Conservation (phyloP, 306 rosid species). For the Fragaria iinumae region DNA sequence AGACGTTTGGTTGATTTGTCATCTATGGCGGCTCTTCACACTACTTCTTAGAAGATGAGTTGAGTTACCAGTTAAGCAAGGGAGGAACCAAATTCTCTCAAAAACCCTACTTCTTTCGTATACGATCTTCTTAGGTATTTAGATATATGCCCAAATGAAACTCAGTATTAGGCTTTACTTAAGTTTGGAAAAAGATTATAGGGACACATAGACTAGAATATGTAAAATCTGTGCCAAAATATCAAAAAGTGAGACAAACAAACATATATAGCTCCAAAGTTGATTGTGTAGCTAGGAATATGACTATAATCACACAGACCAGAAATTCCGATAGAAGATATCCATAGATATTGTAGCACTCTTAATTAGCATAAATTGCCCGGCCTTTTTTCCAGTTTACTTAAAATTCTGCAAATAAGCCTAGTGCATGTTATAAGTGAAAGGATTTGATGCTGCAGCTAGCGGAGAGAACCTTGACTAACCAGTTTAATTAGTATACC, state of each 20-base stretch:
- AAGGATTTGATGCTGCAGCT: too few species aligned
- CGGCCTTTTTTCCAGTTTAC: neutral
- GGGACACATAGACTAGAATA: slow-evolving; percentile 19
- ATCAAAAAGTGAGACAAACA: slow-evolving; percentile 18
- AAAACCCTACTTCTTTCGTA: neutral
- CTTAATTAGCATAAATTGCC: neutral
- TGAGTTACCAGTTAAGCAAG: too few species aligned
- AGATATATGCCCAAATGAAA: neutral
- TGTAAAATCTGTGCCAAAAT: neutral
- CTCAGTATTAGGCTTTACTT: neutral
- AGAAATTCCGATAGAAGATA: neutral
- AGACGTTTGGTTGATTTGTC: neutral
- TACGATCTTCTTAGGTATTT: neutral
- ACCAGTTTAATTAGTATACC: too few species aligned
- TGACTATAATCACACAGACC: neutral
- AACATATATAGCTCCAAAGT: neutral
- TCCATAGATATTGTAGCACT: neutral
- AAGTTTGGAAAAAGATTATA: slow-evolving; percentile 10
- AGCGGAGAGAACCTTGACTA: too few species aligned
- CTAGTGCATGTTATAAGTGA: too few species aligned
- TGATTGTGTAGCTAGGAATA: neutral
- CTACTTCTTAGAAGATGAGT: neutral
- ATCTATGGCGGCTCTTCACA: neutral
- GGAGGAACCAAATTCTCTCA: neutral
- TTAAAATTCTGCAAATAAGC: neutral